Evolutionary conservation across 2,329 filamentous ascomycete genomes (phyloP).

Genomic region (Teratosphaeria destructans): DNA sequence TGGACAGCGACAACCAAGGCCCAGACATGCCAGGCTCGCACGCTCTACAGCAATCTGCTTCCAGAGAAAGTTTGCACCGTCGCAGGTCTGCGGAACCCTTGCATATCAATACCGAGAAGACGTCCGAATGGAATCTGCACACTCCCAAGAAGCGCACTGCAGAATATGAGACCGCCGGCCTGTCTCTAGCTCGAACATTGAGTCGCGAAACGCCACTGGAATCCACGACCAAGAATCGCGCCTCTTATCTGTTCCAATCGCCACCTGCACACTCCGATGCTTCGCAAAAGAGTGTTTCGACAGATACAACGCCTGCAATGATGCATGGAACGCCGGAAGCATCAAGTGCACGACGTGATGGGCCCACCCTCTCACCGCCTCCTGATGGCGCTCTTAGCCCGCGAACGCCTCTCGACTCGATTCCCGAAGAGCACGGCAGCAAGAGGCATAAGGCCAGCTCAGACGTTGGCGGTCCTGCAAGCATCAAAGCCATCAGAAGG

Average conservation of each 20-base stretch:
- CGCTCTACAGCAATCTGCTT: slow-evolving; percentile 6
- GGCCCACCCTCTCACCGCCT: slow-evolving; percentile 8
- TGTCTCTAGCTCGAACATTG: slow-evolving; percentile 10
- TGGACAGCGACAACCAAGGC: slow-evolving; percentile 36
- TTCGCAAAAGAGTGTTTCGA: slow-evolving; percentile 6
- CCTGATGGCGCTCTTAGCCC: slow-evolving; percentile 13
- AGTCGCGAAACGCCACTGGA: slow-evolving; percentile 28
- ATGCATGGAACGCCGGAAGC: not conserved
- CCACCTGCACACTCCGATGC: slow-evolving; percentile 23
- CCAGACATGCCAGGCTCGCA: slow-evolving; percentile 15
- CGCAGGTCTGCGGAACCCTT: slow-evolving; percentile 22
- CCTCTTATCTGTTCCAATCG: slow-evolving; percentile 37
- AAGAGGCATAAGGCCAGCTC: slow-evolving; percentile 33
- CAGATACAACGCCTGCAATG: not conserved
- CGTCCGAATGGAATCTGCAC: slow-evolving; percentile 9
- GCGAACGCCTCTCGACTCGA: slow-evolving; percentile 34
- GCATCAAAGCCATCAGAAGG: slow-evolving; percentile 31
- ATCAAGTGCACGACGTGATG: not conserved
- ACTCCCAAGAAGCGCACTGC: slow-evolving; percentile 11
- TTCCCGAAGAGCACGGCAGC: slow-evolving; percentile 34
- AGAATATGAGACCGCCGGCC: slow-evolving; percentile 4
- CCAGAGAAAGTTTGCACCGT: slow-evolving; percentile 19
- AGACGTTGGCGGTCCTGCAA: slow-evolving; percentile 34
- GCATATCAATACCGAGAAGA: slow-evolving; percentile 14
- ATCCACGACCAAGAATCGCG: slow-evolving; percentile 35